Evolutionary conservation across 805 yeast species (phyloP), one percentile per base, ranked within the genome.

Genomic region (Pichia californica): DNA sequence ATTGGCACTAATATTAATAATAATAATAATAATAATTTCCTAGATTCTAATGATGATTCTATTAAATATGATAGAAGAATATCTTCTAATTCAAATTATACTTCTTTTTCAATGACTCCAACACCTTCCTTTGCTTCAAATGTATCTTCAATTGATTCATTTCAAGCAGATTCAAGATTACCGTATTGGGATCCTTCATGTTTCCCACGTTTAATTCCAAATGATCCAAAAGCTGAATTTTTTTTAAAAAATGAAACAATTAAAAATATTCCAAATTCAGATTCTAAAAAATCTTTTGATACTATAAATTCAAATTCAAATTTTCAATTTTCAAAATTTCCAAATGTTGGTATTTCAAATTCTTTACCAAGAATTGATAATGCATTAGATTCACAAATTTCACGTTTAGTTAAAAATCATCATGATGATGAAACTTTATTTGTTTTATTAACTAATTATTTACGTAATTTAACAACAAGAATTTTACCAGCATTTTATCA

Each of bases 41-140:
- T n/a, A n/a, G n/a, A n/a, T n/a, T n/a, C 16, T 37, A 30, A 31
- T 33, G 27, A 11, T 29, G 18, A 25, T 20, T 15, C 37, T 20
- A 15, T 28, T 26, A 14, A 11, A 9, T 7, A 15, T n/a, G 13
- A 21, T 14, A 23, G 38, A 27, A 26, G 41, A 41, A 31, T 15
- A n/a, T 7, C 32, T 16, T 13, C 29, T 19, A 40, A 27, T 28
- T 27, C 29, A 6, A 26, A n/a, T 19, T 4, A 13, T 28, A 28
- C 36, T 14, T 30, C 23, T 13, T 16, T 43, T 66, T 70, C 36
- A 71, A 70, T 53, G 55, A 67, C 28, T 63, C 69, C 23, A 54
- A 66, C 30, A 58, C 68, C 54, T 49, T 34, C 32, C 3, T 41
- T 31, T 11, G 19, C 31, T 4, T 25, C 45, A 20, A 40, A 41